Evolutionary conservation across 78 protist genomes (phyloP).

Genomic region (Dictyostelium brefeldianum): DNA sequence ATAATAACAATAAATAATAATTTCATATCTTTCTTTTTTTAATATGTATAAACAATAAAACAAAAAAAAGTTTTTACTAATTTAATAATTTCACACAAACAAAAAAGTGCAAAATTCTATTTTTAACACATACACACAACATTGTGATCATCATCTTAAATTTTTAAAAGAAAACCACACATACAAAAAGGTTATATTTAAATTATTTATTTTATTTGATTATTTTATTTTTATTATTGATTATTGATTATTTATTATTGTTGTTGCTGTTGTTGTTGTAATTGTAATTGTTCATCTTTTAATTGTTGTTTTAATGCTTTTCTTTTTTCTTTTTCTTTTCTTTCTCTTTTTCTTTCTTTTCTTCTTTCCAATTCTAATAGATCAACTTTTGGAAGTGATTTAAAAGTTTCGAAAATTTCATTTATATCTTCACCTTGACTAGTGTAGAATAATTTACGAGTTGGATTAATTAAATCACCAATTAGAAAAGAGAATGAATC

Average conservation of each 20-base stretch:
- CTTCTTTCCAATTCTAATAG: constrained; percentile 41
- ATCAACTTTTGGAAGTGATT: constrained; percentile 71
- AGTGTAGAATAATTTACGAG: constrained; percentile 58
- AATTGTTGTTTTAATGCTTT: constrained; percentile 49
- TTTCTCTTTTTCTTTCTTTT: constrained; percentile 52
- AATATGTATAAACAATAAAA: no score
- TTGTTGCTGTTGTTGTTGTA: constrained; percentile 1
- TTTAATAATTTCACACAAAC: no score
- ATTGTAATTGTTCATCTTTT: constrained; percentile 17
- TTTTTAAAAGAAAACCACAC: no score
- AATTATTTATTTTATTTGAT: no score
- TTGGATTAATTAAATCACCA: constrained; percentile 76
- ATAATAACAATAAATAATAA: neutral
- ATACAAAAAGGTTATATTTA: no score
- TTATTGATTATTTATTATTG: no score
- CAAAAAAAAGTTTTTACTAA: no score
- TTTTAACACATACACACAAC: no score
- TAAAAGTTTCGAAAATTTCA: constrained; percentile 61
- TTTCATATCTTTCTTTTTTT: no score
- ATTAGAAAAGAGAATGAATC: constrained; percentile 61
- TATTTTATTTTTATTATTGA: no score
- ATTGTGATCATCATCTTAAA: no score
- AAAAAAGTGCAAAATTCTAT: no score
- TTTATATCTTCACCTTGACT: constrained; percentile 73
- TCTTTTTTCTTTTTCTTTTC: constrained; percentile 71